Conservation (phyloP, 768 basidiomycete genomes). For the Phallus indusiatus region DNA sequence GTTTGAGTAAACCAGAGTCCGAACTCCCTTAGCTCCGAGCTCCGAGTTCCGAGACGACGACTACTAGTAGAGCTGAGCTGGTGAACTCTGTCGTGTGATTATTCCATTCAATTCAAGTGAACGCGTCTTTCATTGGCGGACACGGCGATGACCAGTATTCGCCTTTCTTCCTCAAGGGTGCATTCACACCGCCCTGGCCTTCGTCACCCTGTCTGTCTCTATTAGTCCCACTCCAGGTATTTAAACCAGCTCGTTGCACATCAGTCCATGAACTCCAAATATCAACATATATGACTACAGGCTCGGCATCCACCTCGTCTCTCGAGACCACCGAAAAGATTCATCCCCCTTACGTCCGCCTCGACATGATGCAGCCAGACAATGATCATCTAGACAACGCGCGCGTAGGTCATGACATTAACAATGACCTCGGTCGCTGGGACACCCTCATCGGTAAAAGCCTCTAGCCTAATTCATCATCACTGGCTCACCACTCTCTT, state of each 20-base stretch:
- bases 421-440: not conserved
- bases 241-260: not conserved
- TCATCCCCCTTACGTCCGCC: not conserved
- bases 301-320: not conserved
- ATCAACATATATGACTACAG: not conserved
- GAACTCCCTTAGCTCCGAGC: no score
- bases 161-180: no score
- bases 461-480: not conserved
- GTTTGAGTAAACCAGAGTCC: no score
- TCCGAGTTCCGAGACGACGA: no score
- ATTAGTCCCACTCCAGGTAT: not conserved
- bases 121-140: no score
- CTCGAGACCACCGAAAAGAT: not conserved
- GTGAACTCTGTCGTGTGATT: no score
- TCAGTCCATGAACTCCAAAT: not conserved
- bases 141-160: no score
- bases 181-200: not conserved
- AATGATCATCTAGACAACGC: not conserved
- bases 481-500: not conserved
- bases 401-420: not conserved
- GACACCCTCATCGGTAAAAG: not conserved
- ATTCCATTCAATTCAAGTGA: no score
- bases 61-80: no score
- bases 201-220: no score
- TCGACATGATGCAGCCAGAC: not conserved